Evolutionary conservation across 257 asterid species (phyloP).

Genomic region (Nicotiana noctiflora): DNA sequence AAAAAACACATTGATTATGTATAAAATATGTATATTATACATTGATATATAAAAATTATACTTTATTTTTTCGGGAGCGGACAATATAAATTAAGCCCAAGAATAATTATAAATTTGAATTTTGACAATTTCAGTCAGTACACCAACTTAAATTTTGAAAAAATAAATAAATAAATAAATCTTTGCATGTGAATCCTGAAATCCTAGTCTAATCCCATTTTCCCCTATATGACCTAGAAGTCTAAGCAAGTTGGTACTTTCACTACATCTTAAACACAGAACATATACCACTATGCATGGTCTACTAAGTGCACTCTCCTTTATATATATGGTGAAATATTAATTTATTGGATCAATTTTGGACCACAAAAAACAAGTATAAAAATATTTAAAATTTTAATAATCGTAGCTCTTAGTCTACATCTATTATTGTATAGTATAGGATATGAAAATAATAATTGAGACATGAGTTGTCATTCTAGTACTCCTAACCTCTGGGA

Average conservation of each 20-base stretch:
- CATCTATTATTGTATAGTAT: not conserved
- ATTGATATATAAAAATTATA: no score
- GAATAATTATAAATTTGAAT: no score
- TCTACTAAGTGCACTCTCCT: not conserved
- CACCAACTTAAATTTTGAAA: not conserved
- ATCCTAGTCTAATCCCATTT: not conserved
- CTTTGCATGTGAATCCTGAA: not conserved
- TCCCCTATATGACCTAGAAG: not conserved
- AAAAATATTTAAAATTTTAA: not conserved
- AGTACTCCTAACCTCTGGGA: not conserved
- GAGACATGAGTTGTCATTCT: not conserved
- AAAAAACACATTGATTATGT: no score
- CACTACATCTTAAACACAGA: not conserved
- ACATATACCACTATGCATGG: slow-evolving; percentile 2
- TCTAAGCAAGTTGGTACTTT: not conserved
- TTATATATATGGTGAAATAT: not conserved
- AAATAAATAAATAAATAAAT: not conserved
- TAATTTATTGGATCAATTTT: not conserved
- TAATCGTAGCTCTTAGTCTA: not conserved
- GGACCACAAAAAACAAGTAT: not conserved
- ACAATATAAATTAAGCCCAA: no score
- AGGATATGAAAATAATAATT: not conserved
- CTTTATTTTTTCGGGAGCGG: no score
- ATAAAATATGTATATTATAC: no score
- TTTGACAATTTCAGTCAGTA: no score